Evolutionary conservation across 2,329 filamentous ascomycete species (phyloP).

Genomic region (Venturia pyrina): DNA sequence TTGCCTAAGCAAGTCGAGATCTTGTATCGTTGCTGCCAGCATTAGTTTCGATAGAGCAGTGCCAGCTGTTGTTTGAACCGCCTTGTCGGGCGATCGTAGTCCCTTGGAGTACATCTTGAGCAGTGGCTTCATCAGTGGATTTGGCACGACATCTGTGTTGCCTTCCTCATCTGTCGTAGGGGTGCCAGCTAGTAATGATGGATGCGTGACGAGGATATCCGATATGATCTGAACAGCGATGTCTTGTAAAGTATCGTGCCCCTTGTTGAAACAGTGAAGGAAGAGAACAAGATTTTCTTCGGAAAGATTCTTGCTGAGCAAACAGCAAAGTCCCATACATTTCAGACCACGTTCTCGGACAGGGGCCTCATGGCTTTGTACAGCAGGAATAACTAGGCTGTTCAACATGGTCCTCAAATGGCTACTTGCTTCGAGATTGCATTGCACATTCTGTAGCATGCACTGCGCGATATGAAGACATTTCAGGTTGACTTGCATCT

Average conservation of each 20-base stretch:
- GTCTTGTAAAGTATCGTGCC: constrained; percentile 79
- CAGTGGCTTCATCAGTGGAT: constrained; percentile 48
- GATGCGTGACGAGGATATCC: constrained; percentile 85
- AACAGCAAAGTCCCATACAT: constrained; percentile 80
- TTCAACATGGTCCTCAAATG: constrained; percentile 97
- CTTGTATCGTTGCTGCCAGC: constrained; percentile 60
- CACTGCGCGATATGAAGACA: constrained; percentile 95
- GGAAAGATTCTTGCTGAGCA: constrained; percentile 83
- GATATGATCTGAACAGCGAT: constrained; percentile 86
- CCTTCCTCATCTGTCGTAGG: constrained; percentile 27
- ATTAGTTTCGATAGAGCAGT: constrained; percentile 78
- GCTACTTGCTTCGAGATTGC: constrained; percentile 77
- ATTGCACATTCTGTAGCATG: constrained; percentile 88
- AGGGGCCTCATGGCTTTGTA: constrained; percentile 83
- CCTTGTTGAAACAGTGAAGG: constrained; percentile 91
- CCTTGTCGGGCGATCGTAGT: constrained; percentile 59
- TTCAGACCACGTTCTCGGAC: constrained; percentile 84
- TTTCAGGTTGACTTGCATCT: constrained; percentile 97
- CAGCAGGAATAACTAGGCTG: constrained; percentile 89
- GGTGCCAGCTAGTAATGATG: constrained; percentile 60
- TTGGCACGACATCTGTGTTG: constrained; percentile 17
- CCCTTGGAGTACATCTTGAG: constrained; percentile 80
- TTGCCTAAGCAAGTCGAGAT: constrained; percentile 59
- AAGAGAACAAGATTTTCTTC: constrained; percentile 89
- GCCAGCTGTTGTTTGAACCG: constrained; percentile 72